These are phyloP conservation scores for Grigorovia yakushimaensis DNA, from an alignment of 805 yeast species.

Conservation along the genomic window DNA sequence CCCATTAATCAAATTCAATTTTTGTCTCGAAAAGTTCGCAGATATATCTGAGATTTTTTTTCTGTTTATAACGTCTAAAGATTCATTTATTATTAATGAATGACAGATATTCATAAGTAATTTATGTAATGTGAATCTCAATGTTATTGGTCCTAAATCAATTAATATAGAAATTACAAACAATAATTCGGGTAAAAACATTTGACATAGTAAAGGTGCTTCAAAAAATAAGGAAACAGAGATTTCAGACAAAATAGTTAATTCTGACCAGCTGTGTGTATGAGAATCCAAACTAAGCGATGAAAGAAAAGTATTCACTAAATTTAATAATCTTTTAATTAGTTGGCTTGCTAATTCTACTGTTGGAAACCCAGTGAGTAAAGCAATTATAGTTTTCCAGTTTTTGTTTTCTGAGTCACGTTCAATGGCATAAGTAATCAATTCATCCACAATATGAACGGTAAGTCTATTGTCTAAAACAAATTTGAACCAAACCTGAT, in stretches of 20 bases:
- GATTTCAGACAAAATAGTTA: slow-evolving; percentile 53
- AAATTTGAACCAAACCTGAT: slow-evolving; percentile 60
- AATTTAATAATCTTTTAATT: slow-evolving; percentile 42
- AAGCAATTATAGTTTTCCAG: slow-evolving; percentile 51
- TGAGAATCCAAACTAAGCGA: slow-evolving; percentile 31
- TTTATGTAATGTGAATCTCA: slow-evolving; percentile 50
- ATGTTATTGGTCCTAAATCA: slow-evolving; percentile 38
- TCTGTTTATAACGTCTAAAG: slow-evolving; percentile 32
- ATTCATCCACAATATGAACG: slow-evolving; percentile 54
- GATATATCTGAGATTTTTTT: slow-evolving; percentile 37
- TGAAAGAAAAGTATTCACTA: slow-evolving; percentile 41
- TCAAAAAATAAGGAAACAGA: slow-evolving; percentile 60
- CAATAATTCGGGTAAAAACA: slow-evolving; percentile 59
- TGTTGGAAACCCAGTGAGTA: slow-evolving; percentile 54
- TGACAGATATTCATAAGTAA: slow-evolving; percentile 59
- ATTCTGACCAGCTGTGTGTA: slow-evolving; percentile 53
- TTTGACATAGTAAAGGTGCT: slow-evolving; percentile 46
- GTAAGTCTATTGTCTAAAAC: slow-evolving; percentile 50
- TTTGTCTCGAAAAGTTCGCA: slow-evolving; percentile 38
- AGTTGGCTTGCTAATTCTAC: slow-evolving; percentile 57
- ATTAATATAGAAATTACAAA: slow-evolving; percentile 50
- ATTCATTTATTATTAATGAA: slow-evolving; percentile 51
- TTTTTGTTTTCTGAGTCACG: slow-evolving; percentile 58
- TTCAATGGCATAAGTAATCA: slow-evolving; percentile 60
- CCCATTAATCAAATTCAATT: slow-evolving; percentile 60